Evolutionary conservation across 306 rosid genomes (phyloP), one percentile per base, ranked within the genome.

Genomic region (Castanospermum australe): DNA sequence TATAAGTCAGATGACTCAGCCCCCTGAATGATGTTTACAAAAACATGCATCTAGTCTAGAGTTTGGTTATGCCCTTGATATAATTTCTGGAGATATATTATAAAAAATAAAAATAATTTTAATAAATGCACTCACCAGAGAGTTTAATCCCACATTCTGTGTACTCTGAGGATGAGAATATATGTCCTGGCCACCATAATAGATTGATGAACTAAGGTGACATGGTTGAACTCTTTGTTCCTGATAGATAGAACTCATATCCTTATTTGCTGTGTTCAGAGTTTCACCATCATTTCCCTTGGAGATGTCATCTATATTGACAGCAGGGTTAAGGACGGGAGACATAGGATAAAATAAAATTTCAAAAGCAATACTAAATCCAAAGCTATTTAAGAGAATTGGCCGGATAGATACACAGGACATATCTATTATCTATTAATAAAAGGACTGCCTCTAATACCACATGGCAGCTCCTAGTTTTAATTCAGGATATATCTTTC

Each of bases 111-210:
- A 2, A 22, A 14, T n/a, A 6, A 5, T 5, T 42, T n/a, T 15
- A 38, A 60, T 17, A 38, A 67, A 24, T 12, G 39, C 6, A 55
- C 92, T 88, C 48, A 87, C 99, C 59, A 30, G 0, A 30, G 93
- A 70, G 89, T 73, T 80, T 13, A n/a, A 44, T 55, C 65, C 83
- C 0, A 62, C 72, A 78, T 67, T 83, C 42, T 83, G 79, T 18
- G 88, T 28, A 72, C 62, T 85, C 84, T 82, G 92, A 71, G 97
- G 88, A 24, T 13, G 73, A 73, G 79, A 52, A 59, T 85, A 91
- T 18, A 90, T 45, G 24, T 93, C 99, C 72, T 86, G 97, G 75
- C 98, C 98, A 25, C 99, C 98, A 72, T 95, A 95, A 44, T 77
- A 87, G 86, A 95, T 88, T 48, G 99, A 95, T 63, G 97, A 95